Conservation (phyloP, 2,329 filamentous ascomycete genomes). For the Phaeophleospora eucalypticola region DNA sequence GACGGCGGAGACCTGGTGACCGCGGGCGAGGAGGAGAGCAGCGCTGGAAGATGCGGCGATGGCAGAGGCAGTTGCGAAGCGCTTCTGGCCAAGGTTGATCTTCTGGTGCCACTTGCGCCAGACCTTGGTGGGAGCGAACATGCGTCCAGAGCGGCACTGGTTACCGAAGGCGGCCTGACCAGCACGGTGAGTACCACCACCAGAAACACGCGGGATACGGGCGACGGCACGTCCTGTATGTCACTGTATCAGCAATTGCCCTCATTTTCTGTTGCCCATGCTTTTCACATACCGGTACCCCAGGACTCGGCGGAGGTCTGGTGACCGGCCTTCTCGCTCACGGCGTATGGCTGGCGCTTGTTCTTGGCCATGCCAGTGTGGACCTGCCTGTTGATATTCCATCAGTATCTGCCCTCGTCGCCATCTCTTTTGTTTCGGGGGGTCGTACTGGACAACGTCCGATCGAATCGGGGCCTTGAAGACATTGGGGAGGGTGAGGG, state of each 20-base stretch:
- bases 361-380: constrained; percentile 99
- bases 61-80: constrained; percentile 96
- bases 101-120: constrained; percentile 99
- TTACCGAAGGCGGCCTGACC: constrained; percentile 99
- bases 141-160: constrained; percentile 99
- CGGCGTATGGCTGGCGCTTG: constrained; percentile 98
- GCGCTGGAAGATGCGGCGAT: constrained; percentile 93
- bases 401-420: constrained; percentile 20
- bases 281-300: constrained; percentile 73
- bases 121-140: constrained; percentile 99
- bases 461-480: constrained; percentile 97
- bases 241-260: constrained; percentile 1
- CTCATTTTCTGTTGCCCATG: neutral
- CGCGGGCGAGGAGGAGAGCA: constrained; percentile 92
- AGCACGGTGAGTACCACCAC: constrained; percentile 99
- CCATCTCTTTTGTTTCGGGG: constrained; percentile 7
- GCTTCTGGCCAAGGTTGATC: constrained; percentile 99
- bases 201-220: constrained; percentile 99
- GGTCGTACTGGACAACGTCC: constrained; percentile 91
- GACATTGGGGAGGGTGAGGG: constrained; percentile 90
- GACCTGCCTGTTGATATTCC: constrained; percentile 54
- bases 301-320: constrained; percentile 99
- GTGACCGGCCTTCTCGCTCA: constrained; percentile 99
- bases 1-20: constrained; percentile 87
- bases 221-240: constrained; percentile 87